Conservation (phyloP, 371 early-diverging fungal genomes). For the Circinella umbellata region DNA sequence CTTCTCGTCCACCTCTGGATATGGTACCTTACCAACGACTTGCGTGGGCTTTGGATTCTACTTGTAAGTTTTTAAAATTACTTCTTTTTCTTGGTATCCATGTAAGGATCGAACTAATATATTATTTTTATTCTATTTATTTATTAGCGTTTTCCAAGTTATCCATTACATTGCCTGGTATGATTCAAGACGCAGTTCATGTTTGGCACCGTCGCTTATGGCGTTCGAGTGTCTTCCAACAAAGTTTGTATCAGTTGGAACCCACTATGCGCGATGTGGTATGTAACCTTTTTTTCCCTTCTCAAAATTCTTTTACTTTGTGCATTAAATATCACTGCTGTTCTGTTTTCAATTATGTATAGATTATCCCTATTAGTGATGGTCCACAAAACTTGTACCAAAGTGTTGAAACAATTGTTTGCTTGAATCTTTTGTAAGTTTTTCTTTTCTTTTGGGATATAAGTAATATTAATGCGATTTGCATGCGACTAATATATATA, state of each 20-base stretch:
- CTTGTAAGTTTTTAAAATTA: conserved; percentile 25
- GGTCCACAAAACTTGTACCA: conserved; percentile 64
- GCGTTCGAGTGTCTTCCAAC: conserved; percentile 43
- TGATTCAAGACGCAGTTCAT: conserved; percentile 46
- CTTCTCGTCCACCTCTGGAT: conserved; percentile 68
- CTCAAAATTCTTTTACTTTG: neutral
- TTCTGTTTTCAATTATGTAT: neutral
- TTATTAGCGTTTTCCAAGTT: conserved; percentile 16
- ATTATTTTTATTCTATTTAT: neutral
- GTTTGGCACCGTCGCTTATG: conserved; percentile 46
- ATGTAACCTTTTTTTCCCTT: conserved; percentile 15
- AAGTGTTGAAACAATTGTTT: conserved; percentile 58
- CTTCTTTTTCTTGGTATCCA: neutral
- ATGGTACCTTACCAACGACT: conserved; percentile 71
- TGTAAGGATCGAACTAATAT: neutral
- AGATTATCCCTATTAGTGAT: conserved; percentile 42
- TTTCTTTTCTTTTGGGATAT: no score
- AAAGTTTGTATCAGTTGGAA: conserved; percentile 31
- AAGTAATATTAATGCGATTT: no score
- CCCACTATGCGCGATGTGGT: conserved; percentile 30
- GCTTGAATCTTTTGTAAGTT: conserved; percentile 59
- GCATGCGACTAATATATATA: conserved; percentile 9
- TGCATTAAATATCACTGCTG: neutral
- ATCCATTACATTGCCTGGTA: conserved; percentile 31
- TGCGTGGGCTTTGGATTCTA: conserved; percentile 65